Conservation (phyloP, 2,329 filamentous ascomycete genomes). For the Hymenoscyphus fructigenus region DNA sequence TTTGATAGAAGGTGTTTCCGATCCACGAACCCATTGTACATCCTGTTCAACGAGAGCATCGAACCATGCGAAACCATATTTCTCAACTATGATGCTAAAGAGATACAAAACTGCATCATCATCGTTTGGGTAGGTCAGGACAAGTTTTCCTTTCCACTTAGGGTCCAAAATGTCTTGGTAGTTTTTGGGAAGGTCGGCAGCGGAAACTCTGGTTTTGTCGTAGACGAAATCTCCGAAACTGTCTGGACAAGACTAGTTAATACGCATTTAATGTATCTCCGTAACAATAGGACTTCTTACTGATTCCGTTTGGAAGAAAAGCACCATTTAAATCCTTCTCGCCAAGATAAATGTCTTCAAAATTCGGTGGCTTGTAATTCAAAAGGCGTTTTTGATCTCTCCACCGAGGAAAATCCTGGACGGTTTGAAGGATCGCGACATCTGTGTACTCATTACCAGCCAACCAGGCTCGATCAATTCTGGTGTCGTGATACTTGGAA, state of each 20-base stretch:
- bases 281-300: neutral
- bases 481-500: slow-evolving; percentile 1
- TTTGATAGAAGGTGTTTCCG: neutral
- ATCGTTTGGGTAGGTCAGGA: neutral
- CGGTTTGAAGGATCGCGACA: neutral
- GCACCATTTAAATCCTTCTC: neutral
- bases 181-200: neutral
- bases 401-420: neutral
- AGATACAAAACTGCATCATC: neutral
- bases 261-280: neutral
- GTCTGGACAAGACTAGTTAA: neutral
- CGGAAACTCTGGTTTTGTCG: neutral
- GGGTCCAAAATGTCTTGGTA: neutral
- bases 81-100: neutral
- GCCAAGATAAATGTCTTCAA: neutral
- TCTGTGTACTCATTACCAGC: neutral
- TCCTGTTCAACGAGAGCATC: neutral
- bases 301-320: neutral
- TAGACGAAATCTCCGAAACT: neutral
- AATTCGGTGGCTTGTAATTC: neutral
- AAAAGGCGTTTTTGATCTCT: neutral
- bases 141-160: neutral
- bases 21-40: neutral
- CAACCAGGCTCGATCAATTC: neutral
- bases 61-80: neutral